These are phyloP conservation scores for Turnera subulata DNA, from an alignment of 345 rosid genomes.

Conservation along the genomic window DNA sequence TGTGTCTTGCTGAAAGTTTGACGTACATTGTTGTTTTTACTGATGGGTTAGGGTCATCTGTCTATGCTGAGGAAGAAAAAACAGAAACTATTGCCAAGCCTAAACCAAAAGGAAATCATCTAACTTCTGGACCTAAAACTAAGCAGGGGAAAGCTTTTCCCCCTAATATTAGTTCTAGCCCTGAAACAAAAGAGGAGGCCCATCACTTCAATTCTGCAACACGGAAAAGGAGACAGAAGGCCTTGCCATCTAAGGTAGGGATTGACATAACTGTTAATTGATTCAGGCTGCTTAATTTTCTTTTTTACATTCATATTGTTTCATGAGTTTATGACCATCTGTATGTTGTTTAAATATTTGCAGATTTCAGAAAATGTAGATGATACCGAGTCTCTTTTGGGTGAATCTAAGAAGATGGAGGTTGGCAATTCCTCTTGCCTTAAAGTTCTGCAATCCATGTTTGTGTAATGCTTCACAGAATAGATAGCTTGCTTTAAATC, in stretches of 20 bases:
- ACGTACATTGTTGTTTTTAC: conserved; percentile 15
- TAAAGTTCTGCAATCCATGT: conserved; percentile 5
- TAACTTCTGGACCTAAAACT: conserved; percentile 40
- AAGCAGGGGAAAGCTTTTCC: conserved; percentile 37
- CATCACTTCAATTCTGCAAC: conserved; percentile 37
- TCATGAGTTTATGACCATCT: conserved; percentile 29
- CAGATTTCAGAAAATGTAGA: conserved; percentile 51
- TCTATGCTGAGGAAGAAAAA: conserved; percentile 48
- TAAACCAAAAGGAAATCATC: conserved; percentile 40
- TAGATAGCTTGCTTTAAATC: conserved; percentile 5
- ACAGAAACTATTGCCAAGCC: conserved; percentile 34
- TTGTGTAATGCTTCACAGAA: conserved; percentile 1
- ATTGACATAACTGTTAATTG: conserved; percentile 7
- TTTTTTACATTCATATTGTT: conserved; percentile 3
- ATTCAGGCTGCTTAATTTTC: too few relatives aligned
- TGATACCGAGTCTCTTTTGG: conserved; percentile 29
- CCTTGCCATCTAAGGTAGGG: conserved; percentile 52
- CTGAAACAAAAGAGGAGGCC: conserved; percentile 39
- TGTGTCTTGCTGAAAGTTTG: conserved; percentile 8
- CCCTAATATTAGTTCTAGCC: conserved; percentile 28
- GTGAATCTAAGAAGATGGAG: conserved; percentile 42
- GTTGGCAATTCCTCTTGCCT: conserved; percentile 28
- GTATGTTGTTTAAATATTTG: conserved; percentile 28
- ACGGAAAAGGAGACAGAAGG: conserved; percentile 54
- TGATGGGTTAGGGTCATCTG: conserved; percentile 45